phyloP scores from a whole-genome alignment of 2,329 filamentous ascomycete species.

The Fusarium mangiferae region DNA sequence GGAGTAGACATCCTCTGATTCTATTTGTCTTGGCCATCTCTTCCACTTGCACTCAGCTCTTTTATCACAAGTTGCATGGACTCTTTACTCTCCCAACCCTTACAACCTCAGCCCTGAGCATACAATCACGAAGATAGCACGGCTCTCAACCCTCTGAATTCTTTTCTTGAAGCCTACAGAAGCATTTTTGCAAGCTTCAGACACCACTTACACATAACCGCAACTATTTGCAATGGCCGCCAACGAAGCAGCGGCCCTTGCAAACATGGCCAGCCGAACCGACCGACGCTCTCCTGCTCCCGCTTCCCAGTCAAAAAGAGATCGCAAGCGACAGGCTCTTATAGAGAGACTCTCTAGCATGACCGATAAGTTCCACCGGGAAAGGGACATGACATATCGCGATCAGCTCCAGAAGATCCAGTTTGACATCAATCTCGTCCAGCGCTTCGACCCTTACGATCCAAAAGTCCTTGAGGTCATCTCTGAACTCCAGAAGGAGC shows the following conservation, averaged over 20 bases:
- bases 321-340: conserved; percentile 87
- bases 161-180: not conserved
- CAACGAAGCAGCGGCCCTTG: conserved; percentile 50
- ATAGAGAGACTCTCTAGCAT: conserved; percentile 82
- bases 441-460: conserved; percentile 84
- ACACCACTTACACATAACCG: not conserved
- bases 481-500: conserved; percentile 67
- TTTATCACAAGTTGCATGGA: conserved; percentile 12
- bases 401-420: conserved; percentile 93
- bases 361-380: conserved; percentile 79
- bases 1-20: not conserved
- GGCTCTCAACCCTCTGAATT: not conserved
- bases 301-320: conserved; percentile 78
- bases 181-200: not conserved
- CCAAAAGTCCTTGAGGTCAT: conserved; percentile 78
- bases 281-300: conserved; percentile 53
- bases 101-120: conserved; percentile 2
- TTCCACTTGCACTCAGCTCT: conserved; percentile 16
- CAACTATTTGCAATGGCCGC: conserved; percentile 50
- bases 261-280: conserved; percentile 47
- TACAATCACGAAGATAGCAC: conserved; percentile 6
- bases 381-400: conserved; percentile 85
- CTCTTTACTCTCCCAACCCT: conserved; percentile 27
- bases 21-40: not conserved
- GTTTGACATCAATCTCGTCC: conserved; percentile 86